Percentiles rank a stretch among this genome's conserved stretches.
These are phyloP conservation scores for Eutrema salsugineum DNA, from an alignment of 441 rosid species.

Conservation along the genomic window DNA sequence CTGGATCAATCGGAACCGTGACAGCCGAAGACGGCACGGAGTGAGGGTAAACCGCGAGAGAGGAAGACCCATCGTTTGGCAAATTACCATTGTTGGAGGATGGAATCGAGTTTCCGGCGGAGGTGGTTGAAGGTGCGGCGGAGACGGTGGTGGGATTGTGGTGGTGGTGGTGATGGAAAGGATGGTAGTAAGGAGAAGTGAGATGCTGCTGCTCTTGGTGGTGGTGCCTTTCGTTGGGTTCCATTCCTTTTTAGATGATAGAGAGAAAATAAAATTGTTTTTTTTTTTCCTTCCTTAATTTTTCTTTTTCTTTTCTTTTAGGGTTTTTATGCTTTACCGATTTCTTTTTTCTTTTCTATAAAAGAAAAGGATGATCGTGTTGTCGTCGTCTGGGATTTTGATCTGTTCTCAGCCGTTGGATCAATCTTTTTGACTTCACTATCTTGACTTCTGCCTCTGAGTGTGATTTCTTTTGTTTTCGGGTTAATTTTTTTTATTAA, in stretches of 20 bases:
- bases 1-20: slow-evolving; percentile 46
- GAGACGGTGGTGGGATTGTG: slow-evolving; percentile 27
- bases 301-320: slow-evolving; percentile 25
- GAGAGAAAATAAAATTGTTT: slow-evolving; percentile 16
- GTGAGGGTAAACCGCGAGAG: slow-evolving; percentile 48
- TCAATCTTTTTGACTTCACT: slow-evolving; percentile 11
- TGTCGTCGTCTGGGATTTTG: slow-evolving; percentile 19
- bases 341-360: not conserved
- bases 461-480: not conserved
- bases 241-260: slow-evolving; percentile 38
- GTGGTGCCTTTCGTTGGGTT: slow-evolving; percentile 36
- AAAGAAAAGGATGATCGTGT: not conserved
- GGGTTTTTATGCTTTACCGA: slow-evolving; percentile 20
- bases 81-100: slow-evolving; percentile 18
- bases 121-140: slow-evolving; percentile 31
- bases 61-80: slow-evolving; percentile 22
- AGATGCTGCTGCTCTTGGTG: slow-evolving; percentile 23
- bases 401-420: slow-evolving; percentile 23
- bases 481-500: not conserved
- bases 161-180: slow-evolving; percentile 16
- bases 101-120: slow-evolving; percentile 3
- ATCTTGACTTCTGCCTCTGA: not conserved
- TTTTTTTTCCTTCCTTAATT: slow-evolving; percentile 24
- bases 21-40: slow-evolving; percentile 62
- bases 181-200: slow-evolving; percentile 39